Evolutionary conservation across 192 early-diverging fungal genomes (phyloP), one percentile per base, ranked within the genome.

Genomic region (Powellomyces hirtus): DNA sequence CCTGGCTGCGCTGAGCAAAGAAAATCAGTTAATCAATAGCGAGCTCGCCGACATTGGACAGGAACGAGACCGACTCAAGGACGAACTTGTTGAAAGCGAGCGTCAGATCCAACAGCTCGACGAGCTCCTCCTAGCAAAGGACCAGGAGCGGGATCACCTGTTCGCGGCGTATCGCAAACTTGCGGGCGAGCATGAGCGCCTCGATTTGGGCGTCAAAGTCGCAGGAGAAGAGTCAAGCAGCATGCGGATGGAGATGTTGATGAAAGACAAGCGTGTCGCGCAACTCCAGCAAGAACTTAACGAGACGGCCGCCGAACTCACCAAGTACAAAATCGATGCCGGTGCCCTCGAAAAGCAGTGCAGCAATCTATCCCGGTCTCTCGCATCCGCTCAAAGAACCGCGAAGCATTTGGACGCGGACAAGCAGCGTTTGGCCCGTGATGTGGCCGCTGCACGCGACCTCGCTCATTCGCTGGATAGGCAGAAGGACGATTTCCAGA

Each of bases 231-330:
- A 66, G 40, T 10, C 53, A 30, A 77, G 71, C 36, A 49, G 27
- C 35, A 50, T 53, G 35, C 77, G 74, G 63, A 82, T 84, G 84
- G 84, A 86, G 61, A 46, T 82, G 20, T 56, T 82, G 1, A 36
- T 84, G 52, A 50, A 78, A 16, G 84, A 86, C 63, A 84, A 84
- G 52, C 37, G 70, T 18, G 59, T 86, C 1, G 68, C 52, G 46
- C 66, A 77, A 44, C 64, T 85, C 0, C 80, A 84, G 50, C 14
- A 55, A 13, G 73, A 52, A 24, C 38, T 80, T n/a, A 80, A 81
- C 44, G 68, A 77, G 22, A 45, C 42, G n/a, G 35, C 38, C 13
- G 50, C 40, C n/a, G 74, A 78, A 22, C 16, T 77, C 2, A 59
- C 50, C 4, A 66, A 80, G 45, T 31, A 56, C 52, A 71, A 78